Percentiles rank a stretch among this genome's conserved stretches.
phyloP scores from a whole-genome alignment of 2,329 filamentous ascomycete species.

The Colletotrichum sp. region DNA sequence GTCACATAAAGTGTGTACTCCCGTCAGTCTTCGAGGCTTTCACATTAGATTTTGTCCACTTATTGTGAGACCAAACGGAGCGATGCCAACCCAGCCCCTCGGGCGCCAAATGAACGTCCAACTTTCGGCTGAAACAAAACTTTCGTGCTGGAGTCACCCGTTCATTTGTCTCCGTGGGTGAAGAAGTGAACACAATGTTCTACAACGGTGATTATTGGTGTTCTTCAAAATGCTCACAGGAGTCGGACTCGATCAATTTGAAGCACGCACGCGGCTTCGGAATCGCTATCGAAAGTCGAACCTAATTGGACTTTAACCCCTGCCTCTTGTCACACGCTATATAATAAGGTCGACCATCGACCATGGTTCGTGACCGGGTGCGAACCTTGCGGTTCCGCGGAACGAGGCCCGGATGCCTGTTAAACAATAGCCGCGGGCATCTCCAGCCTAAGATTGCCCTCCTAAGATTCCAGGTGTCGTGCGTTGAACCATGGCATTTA shows the following conservation, averaged over 20 bases:
- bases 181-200: neutral
- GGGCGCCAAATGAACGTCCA: neutral
- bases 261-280: neutral
- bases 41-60: neutral
- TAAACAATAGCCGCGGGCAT: neutral
- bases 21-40: neutral
- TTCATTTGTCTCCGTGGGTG: neutral
- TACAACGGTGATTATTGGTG: neutral
- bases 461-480: neutral
- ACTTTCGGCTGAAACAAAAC: neutral
- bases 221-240: neutral
- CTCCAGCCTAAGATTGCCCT: neutral
- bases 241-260: neutral
- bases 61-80: neutral
- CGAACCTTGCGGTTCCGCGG: neutral
- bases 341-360: neutral
- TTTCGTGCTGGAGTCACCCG: neutral
- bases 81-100: neutral
- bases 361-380: neutral
- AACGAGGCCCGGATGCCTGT: neutral
- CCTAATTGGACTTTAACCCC: neutral
- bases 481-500: neutral
- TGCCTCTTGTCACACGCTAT: neutral
- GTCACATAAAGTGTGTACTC: neutral
- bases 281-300: neutral